Conservation (phyloP, 2,329 filamentous ascomycete genomes). For the Claviceps paspali region DNA sequence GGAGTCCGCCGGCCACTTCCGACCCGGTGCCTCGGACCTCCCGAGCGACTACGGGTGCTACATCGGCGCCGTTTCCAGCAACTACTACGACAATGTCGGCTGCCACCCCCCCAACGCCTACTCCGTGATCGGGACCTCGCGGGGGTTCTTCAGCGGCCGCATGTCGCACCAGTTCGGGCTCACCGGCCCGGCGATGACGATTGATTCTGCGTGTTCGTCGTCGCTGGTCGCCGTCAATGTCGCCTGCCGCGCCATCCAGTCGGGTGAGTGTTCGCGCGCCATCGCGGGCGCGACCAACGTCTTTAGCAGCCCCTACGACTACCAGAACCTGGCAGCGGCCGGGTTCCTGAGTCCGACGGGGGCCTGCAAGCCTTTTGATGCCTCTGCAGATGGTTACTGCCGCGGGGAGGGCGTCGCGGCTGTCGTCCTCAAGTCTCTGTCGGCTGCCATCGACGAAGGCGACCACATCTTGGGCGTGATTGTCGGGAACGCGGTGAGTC, state of each 20-base stretch:
- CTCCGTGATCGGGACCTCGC: not conserved
- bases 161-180: constrained; percentile 5
- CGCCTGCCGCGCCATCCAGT: constrained; percentile 3
- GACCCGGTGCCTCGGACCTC: not conserved
- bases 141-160: constrained; percentile 3
- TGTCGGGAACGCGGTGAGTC: constrained; percentile 60
- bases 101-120: not conserved
- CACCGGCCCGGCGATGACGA: constrained; percentile 2
- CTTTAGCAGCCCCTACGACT: constrained; percentile 6
- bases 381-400: constrained; percentile 61
- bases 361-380: constrained; percentile 6
- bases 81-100: constrained; percentile 5
- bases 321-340: constrained; percentile 11
- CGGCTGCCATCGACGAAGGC: constrained; percentile 60
- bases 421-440: constrained; percentile 61
- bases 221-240: constrained; percentile 3
- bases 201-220: constrained; percentile 6
- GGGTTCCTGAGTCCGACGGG: constrained; percentile 26
- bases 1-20: not conserved
- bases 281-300: constrained; percentile 50
- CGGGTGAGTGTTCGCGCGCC: constrained; percentile 44
- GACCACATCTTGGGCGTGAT: constrained; percentile 64
- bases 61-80: constrained; percentile 2
- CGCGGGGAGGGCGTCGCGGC: constrained; percentile 62
- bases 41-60: constrained; percentile 1